Base-by-base conservation (phyloP, 1,284 basidiomycete species). In the Rhodotorula sp. region DNA sequence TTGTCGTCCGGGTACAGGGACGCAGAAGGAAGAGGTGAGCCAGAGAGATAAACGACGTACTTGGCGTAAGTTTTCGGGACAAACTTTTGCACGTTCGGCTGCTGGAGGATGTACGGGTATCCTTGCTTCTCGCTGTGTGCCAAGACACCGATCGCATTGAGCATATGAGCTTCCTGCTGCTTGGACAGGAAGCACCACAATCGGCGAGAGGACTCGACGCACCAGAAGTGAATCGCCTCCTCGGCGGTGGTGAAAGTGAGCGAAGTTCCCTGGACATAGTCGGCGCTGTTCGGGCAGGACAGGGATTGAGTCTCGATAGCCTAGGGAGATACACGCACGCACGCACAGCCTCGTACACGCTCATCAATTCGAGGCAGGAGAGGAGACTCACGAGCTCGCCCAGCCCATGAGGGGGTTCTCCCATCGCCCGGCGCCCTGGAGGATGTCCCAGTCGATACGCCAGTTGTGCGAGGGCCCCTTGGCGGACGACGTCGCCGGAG, bases 391-490 rank as follows among this genome's bases (percentile, higher is more conserved):
- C 75, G 68, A 68, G 90, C 91, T 83, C 1, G 93, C 94, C 87
- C 89, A 99, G 68, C 96, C 96, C 92, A 99, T 99, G 78, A 99
- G 83, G n/a, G 93, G 93, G 81, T 98, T 98, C 86, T 97, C 94
- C 96, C 96, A 99, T 72, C 96, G 87, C 20, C 91, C 94, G 48
- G 87, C 89, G 58, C 94, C 93, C 76, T 88, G 89, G 26, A 98
- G 84, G 70, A 90, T 90, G 79, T 99, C 96, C 62, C 90, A 99
- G 83, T 99, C 96, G 79, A 99, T 89, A 76, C 93, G 86, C 96
- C 96, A 99, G 78, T 90, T 87, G 78, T 90, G 87, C 31, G 89
- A 89, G 83, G 96, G 95, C 64, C 88, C 89, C 60, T 89, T 87
- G 64, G 93, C 95, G 64, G 92, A 94, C 82, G 97, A 94, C 88